Percentiles rank a stretch among this genome's conserved stretches.
phyloP scores from a whole-genome alignment of 805 yeast genomes.

The Sugiyamaella boreocaroliniensis region DNA sequence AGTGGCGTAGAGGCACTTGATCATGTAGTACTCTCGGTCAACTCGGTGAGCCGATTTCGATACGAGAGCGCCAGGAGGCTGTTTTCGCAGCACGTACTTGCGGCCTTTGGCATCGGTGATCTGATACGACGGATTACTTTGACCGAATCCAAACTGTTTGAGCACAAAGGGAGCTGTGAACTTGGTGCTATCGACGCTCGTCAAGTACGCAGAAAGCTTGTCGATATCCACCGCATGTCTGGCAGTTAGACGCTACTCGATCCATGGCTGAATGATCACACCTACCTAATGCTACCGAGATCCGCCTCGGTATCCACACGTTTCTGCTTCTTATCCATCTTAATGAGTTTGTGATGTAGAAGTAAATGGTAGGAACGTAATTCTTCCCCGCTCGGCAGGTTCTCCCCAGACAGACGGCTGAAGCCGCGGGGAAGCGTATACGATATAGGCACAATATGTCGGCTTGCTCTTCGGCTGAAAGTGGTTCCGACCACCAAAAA shows the following conservation, averaged over 20 bases:
- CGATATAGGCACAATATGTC: too few species aligned
- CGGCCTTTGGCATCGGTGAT: conserved; percentile 36
- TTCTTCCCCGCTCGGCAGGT: not conserved
- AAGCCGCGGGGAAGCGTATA: not conserved
- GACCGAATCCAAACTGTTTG: conserved; percentile 55
- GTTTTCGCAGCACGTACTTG: conserved; percentile 47
- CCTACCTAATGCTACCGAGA: conserved; percentile 22
- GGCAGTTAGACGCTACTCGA: not conserved
- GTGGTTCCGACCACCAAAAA: too few species aligned
- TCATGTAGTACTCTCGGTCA: conserved; percentile 51
- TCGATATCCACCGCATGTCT: conserved; percentile 28
- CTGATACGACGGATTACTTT: conserved; percentile 57
- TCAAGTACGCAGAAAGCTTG: conserved; percentile 26
- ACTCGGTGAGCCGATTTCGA: conserved; percentile 56
- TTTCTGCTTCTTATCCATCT: not conserved
- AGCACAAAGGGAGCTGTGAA: conserved; percentile 32
- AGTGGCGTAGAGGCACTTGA: conserved; percentile 33
- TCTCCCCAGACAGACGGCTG: not conserved
- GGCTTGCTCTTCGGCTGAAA: too few species aligned
- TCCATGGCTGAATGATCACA: not conserved
- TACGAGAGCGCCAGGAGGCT: conserved; percentile 47
- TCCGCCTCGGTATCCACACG: conserved; percentile 31
- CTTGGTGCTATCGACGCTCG: conserved; percentile 11
- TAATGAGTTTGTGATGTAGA: not conserved
- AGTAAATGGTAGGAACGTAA: not conserved